Evolutionary conservation across 495 filamentous ascomycete species (phyloP), one percentile per base, ranked within the genome.

Genomic region (Penicillium mononematosum): DNA sequence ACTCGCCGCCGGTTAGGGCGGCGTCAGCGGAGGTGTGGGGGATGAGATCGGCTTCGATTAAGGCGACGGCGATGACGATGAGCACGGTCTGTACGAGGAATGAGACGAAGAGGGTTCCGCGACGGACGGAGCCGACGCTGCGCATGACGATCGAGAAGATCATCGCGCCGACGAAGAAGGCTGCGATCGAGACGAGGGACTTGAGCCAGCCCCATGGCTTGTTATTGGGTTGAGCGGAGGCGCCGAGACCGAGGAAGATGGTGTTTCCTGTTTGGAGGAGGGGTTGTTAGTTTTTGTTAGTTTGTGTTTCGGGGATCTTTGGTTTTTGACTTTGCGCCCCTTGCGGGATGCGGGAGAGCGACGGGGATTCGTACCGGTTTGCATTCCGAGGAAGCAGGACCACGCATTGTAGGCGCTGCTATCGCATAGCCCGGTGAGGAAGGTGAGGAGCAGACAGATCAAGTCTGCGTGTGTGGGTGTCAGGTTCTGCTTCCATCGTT

Each of bases 221-320:
- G 45, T 66, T 72, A 25, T 52, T 56, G 5, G 80, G 82, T 48
- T 81, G 72, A 43, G 72, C 67, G 20, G 84, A 80, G 38, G 83
- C 81, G 55, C 84, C 84, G 36, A 88, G 80, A 47, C 83, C 83
- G 45, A 87, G 75, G 78, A 88, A 85, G 65, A 88, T 81, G 27
- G 84, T 87, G 63, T 88, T 88, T 43, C 85, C 83, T 81, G 54
- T 55, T 45, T 29, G 1, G 6, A 16, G 14, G 1, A 24, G 1
- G n/a, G 10, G 1, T 44, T 45, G 24, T 42, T 44, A 43, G 50
- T 19, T 16, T 34, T 53, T 32, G 4, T 12, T 3, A 6, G 22
- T 24, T 55, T 27, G 22, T 44, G 16, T 22, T 7, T 20, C 10
- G 32, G 34, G 24, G n/a, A 5, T 38, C 34, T 24, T 41, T 29